Evolutionary conservation across 371 early-diverging fungal genomes (phyloP).

Genomic region (Dichotomocladium elegans): DNA sequence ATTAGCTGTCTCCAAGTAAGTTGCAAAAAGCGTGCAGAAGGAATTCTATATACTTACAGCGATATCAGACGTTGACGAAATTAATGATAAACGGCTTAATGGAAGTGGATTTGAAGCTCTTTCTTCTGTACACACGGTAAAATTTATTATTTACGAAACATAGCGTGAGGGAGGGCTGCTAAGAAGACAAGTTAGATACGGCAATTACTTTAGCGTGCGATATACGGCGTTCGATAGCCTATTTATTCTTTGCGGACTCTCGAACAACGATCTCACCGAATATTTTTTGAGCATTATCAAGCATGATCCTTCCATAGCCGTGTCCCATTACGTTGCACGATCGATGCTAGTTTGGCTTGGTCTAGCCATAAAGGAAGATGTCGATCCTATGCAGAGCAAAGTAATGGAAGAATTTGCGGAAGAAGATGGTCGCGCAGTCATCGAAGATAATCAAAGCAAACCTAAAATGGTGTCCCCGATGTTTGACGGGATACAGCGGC

Average conservation of each 20-base stretch:
- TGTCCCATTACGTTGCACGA: conserved; percentile 51
- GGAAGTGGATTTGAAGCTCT: conserved; percentile 63
- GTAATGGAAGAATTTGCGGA: conserved; percentile 43
- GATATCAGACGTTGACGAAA: conserved; percentile 28
- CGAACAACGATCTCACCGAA: conserved; percentile 34
- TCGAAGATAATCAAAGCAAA: conserved; percentile 24
- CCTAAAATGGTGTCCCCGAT: conserved; percentile 20
- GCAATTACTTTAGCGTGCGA: conserved; percentile 63
- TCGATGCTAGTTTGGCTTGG: conserved; percentile 50
- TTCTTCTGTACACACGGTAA: conserved; percentile 58
- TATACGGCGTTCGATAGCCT: conserved; percentile 64
- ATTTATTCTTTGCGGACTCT: conserved; percentile 57
- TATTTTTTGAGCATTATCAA: conserved; percentile 56
- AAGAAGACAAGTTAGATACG: conserved; percentile 47
- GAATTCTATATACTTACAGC: neutral
- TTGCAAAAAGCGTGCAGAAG: neutral
- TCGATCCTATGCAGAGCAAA: conserved; percentile 6
- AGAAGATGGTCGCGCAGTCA: conserved; percentile 39
- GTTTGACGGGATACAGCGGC: conserved; percentile 24
- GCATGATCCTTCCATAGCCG: conserved; percentile 53
- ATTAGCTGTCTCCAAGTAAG: conserved; percentile 69
- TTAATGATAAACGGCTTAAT: conserved; percentile 61
- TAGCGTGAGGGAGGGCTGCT: too few species aligned
- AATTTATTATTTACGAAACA: too few species aligned
- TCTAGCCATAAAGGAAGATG: conserved; percentile 42